phyloP scores from a whole-genome alignment of 2,329 filamentous ascomycete species.

The Diaporthe sp. region DNA sequence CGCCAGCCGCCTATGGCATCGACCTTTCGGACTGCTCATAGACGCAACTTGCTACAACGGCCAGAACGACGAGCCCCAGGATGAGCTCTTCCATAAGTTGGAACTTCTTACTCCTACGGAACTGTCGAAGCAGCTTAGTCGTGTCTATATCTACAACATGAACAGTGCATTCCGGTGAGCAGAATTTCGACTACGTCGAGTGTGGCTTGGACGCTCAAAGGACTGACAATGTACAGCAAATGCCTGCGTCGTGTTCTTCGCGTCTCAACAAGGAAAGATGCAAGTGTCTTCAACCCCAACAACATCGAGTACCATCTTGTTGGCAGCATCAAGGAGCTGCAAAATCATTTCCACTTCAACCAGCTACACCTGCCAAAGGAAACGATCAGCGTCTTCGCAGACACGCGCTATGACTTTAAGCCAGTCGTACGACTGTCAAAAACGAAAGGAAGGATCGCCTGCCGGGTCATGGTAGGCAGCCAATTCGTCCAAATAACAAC shows the following conservation, averaged over 20 bases:
- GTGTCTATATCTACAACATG: conserved; percentile 80
- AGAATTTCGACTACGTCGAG: neutral
- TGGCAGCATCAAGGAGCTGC: conserved; percentile 74
- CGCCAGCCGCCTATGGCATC: conserved; percentile 77
- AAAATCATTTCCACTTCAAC: conserved; percentile 75
- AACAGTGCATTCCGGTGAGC: conserved; percentile 74
- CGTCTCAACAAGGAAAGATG: conserved; percentile 71
- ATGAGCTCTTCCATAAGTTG: conserved; percentile 74
- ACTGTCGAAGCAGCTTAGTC: conserved; percentile 68
- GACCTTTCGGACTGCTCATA: conserved; percentile 75
- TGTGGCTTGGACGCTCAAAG: neutral
- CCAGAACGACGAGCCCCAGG: conserved; percentile 71
- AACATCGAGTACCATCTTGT: conserved; percentile 77
- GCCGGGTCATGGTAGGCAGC: conserved; percentile 76
- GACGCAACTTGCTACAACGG: conserved; percentile 79
- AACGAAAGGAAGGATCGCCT: conserved; percentile 78
- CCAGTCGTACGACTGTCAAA: conserved; percentile 75
- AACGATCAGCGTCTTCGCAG: conserved; percentile 76
- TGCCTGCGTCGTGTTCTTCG: conserved; percentile 74
- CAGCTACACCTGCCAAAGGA: conserved; percentile 77
- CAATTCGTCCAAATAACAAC: conserved; percentile 80
- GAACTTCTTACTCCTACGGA: conserved; percentile 74
- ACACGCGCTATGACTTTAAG: conserved; percentile 75
- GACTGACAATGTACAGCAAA: conserved; percentile 56
- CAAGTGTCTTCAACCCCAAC: conserved; percentile 71